These are phyloP conservation scores for Blyttiomyces sp. DNA, from an alignment of 371 early-diverging fungal genomes.

Conservation along the genomic window DNA sequence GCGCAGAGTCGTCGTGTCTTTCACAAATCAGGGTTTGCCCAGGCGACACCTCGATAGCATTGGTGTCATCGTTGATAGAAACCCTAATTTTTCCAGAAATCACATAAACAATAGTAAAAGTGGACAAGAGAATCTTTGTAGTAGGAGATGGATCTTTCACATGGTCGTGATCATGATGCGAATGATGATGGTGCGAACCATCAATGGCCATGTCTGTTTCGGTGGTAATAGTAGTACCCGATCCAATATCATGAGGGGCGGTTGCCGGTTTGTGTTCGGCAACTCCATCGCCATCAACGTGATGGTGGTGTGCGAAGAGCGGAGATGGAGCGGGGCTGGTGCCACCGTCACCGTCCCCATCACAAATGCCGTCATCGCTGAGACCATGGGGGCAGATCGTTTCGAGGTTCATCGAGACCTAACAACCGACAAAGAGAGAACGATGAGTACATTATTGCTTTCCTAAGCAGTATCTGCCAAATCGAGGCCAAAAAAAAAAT, in stretches of 20 bases:
- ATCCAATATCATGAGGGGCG: not conserved
- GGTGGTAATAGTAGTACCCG: not conserved
- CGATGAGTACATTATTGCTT: not conserved
- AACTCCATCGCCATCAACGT: not conserved
- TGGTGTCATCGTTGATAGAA: slow-evolving; percentile 46
- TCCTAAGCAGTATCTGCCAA: not conserved
- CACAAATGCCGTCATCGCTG: slow-evolving; percentile 34
- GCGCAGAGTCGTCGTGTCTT: slow-evolving; percentile 59
- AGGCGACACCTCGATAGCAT: slow-evolving; percentile 27
- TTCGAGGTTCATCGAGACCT: slow-evolving; percentile 37
- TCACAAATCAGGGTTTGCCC: slow-evolving; percentile 62
- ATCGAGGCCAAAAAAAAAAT: not conserved
- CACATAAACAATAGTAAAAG: slow-evolving; percentile 59
- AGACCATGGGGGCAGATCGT: slow-evolving; percentile 42
- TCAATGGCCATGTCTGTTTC: not conserved
- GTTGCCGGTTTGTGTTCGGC: no score
- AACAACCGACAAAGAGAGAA: not conserved
- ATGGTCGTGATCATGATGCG: not conserved
- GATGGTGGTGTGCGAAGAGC: not conserved
- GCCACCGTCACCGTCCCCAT: slow-evolving; percentile 6
- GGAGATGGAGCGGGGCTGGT: slow-evolving; percentile 15
- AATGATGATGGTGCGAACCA: not conserved
- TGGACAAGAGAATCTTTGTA: slow-evolving; percentile 45
- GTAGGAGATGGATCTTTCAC: no score
- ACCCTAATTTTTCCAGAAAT: slow-evolving; percentile 55